phyloP scores from a whole-genome alignment of 106 monocot species.

The Narthecium ossifragum region DNA sequence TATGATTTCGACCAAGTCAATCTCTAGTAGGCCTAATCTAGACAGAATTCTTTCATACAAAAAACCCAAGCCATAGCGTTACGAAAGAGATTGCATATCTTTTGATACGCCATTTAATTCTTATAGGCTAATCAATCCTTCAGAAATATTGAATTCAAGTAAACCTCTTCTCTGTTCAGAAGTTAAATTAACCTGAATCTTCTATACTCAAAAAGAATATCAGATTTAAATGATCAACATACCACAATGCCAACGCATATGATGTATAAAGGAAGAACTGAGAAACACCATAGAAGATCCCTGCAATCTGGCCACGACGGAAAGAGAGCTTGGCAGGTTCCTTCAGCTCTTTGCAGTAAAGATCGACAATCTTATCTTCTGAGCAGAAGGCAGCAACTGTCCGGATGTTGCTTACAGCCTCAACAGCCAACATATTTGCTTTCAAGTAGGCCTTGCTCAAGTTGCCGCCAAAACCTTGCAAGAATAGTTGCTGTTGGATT shows the following conservation, averaged over 20 bases:
- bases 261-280: constrained; percentile 92
- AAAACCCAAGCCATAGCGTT: too few species aligned
- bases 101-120: too few species aligned
- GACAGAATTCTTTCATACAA: too few species aligned
- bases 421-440: constrained; percentile 92
- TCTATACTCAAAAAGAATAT: too few species aligned
- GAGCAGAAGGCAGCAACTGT: constrained; percentile 92
- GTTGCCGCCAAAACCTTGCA: constrained; percentile 84
- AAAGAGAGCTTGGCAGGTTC: constrained; percentile 56
- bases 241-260: constrained; percentile 82
- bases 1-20: too few species aligned
- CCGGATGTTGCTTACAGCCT: constrained; percentile 89
- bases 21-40: too few species aligned
- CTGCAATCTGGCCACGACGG: constrained; percentile 68
- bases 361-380: constrained; percentile 69
- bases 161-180: too few species aligned
- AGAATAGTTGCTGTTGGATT: constrained; percentile 55
- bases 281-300: constrained; percentile 78
- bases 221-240: constrained; percentile 9
- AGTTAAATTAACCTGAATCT: too few species aligned
- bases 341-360: constrained; percentile 58
- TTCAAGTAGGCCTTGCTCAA: constrained; percentile 69
- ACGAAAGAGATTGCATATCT: neutral
- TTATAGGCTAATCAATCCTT: too few species aligned
- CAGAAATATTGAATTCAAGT: too few species aligned